These are phyloP conservation scores for Fusarium caatingaense DNA, from an alignment of 2,329 filamentous ascomycete genomes.

Conservation along the genomic window DNA sequence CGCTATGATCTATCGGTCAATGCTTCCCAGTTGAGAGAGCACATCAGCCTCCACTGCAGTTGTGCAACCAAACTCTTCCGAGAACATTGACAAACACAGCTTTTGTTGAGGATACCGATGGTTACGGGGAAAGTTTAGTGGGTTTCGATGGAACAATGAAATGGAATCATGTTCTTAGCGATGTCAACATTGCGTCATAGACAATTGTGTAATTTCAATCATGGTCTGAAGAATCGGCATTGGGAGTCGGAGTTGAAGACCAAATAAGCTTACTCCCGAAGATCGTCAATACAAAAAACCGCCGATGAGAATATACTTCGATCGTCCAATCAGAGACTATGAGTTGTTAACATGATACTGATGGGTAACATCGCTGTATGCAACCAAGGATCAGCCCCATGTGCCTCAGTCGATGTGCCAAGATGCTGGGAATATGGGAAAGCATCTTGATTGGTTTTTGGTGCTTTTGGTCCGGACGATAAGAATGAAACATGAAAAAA, in stretches of 20 bases:
- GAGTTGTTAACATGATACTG: conserved; percentile 34
- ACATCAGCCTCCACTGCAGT: neutral
- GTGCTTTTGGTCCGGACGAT: conserved; percentile 3
- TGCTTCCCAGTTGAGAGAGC: neutral
- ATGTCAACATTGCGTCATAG: conserved; percentile 13
- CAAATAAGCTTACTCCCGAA: conserved; percentile 22
- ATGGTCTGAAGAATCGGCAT: neutral
- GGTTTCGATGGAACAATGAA: conserved; percentile 14
- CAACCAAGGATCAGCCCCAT: conserved; percentile 7
- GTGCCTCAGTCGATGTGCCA: conserved; percentile 19
- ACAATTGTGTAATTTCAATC: neutral
- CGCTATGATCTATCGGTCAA: neutral
- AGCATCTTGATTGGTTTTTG: conserved; percentile 6
- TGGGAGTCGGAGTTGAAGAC: conserved; percentile 18
- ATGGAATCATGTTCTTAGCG: neutral
- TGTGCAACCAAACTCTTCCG: conserved; percentile 22
- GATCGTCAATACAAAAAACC: conserved; percentile 17
- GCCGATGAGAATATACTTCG: neutral
- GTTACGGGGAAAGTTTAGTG: conserved; percentile 4
- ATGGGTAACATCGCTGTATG: conserved; percentile 1
- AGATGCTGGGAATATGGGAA: conserved; percentile 1
- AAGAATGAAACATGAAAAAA: neutral
- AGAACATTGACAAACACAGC: conserved; percentile 1
- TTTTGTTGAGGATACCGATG: neutral
- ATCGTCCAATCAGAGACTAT: conserved; percentile 31